These are phyloP conservation scores for Solanum hybrid DNA, from an alignment of 305 asterid species.

Conservation along the genomic window DNA sequence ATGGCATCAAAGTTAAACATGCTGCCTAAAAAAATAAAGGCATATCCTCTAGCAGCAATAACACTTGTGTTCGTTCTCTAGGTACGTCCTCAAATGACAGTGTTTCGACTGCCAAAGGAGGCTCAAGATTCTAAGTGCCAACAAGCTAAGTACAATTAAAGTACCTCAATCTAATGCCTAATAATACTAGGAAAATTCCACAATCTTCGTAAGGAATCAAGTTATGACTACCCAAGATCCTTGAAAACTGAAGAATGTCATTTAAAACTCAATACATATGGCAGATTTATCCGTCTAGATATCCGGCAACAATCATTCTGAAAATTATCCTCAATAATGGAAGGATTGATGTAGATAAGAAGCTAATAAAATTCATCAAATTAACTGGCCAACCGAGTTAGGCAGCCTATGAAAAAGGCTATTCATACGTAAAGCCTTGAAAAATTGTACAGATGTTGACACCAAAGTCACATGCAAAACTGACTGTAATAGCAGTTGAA, in stretches of 20 bases:
- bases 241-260: background rate
- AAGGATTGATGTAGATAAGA: background rate
- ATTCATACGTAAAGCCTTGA: background rate
- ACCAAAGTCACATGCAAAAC: background rate
- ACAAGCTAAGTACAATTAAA: background rate
- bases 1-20: background rate
- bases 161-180: background rate
- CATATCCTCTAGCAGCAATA: background rate
- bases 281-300: background rate
- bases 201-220: background rate
- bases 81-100: background rate
- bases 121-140: background rate
- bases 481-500: background rate
- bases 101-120: background rate
- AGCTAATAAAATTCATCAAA: background rate
- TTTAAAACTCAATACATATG: background rate
- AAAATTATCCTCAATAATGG: background rate
- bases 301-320: background rate
- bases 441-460: background rate
- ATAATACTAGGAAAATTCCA: background rate
- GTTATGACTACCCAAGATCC: background rate
- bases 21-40: background rate
- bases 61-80: background rate
- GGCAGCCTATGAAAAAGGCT: background rate
- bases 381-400: background rate